A percentile compares a stretch with the other conserved stretches of the same genome.
phyloP scores from a whole-genome alignment of 257 asterid species.

The Lycium ferocissimum region DNA sequence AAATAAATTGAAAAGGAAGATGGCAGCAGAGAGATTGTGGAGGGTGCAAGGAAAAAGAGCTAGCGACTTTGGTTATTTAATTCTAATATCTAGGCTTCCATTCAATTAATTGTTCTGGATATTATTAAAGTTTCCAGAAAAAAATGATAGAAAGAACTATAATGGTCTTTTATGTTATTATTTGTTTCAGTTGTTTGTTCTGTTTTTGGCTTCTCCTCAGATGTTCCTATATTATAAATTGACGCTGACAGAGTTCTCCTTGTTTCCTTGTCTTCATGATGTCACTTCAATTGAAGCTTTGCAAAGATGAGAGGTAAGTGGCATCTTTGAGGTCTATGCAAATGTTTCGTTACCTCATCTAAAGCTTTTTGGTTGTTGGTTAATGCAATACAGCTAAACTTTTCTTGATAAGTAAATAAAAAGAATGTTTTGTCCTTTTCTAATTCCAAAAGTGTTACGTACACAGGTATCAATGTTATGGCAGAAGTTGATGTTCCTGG shows the following conservation, averaged over 20 bases:
- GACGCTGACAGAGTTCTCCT: constrained; percentile 43
- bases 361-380: background rate
- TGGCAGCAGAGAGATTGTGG: background rate
- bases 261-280: constrained; percentile 41
- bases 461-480: constrained; percentile 87
- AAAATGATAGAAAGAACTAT: background rate
- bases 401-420: background rate
- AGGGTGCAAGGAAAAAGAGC: background rate
- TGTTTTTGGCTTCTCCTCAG: background rate
- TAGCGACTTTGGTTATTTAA: background rate
- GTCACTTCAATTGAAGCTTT: constrained; percentile 57
- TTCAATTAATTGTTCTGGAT: background rate
- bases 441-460: background rate
- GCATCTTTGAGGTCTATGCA: constrained; percentile 20
- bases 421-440: background rate
- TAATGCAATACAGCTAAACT: background rate
- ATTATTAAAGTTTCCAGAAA: background rate
- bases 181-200: constrained; percentile 29
- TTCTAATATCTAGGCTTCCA: background rate
- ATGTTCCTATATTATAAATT: constrained; percentile 17
- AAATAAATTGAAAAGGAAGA: background rate
- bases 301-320: constrained; percentile 88
- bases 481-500: constrained; percentile 98
- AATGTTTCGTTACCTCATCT: constrained; percentile 20
- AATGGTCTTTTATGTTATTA: background rate